Evolutionary conservation across 148 eudicot genomes (phyloP).

Genomic region (Cornus florida): DNA sequence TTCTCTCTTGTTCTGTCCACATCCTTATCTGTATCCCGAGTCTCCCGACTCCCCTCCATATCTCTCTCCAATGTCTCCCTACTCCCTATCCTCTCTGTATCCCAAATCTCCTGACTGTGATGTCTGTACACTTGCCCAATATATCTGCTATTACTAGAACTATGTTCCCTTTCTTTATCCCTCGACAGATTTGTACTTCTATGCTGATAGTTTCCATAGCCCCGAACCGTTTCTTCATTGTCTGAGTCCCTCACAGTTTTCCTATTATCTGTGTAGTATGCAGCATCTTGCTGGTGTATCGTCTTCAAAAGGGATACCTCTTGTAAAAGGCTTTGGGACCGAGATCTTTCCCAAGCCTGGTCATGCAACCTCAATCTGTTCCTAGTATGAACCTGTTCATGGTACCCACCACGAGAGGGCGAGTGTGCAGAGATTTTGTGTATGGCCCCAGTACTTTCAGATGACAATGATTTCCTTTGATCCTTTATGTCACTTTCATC

Average conservation of each 20-base stretch:
- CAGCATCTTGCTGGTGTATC: slow-evolving; percentile 28
- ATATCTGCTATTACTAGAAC: too few relatives aligned
- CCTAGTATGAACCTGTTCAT: slow-evolving; percentile 35
- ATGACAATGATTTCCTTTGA: slow-evolving; percentile 22
- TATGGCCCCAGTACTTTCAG: slow-evolving; percentile 22
- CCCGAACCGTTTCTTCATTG: slow-evolving; percentile 32
- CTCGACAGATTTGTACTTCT: slow-evolving; percentile 38
- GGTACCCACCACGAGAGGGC: slow-evolving; percentile 31
- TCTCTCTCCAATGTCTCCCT: slow-evolving; percentile 4
- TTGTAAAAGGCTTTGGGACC: slow-evolving; percentile 44
- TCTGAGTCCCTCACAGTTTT: slow-evolving; percentile 33
- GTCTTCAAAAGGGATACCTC: slow-evolving; percentile 29
- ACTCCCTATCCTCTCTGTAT: slow-evolving; percentile 42
- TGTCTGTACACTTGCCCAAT: too few relatives aligned
- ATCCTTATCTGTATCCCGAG: slow-evolving; percentile 6
- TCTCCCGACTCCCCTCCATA: slow-evolving; percentile 29
- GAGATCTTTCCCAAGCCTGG: slow-evolving; percentile 40
- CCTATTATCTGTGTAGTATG: slow-evolving; percentile 22
- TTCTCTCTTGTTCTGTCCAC: too few relatives aligned
- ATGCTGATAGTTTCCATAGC: slow-evolving; percentile 24
- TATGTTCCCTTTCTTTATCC: slow-evolving; percentile 48
- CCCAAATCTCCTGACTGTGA: slow-evolving; percentile 34
- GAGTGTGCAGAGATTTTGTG: slow-evolving; percentile 15
- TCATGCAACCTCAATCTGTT: slow-evolving; percentile 48
- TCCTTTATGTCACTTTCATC: slow-evolving; percentile 35